Percentiles rank a stretch among this genome's conserved stretches.
phyloP scores from a whole-genome alignment of 352 stramenopile genomes.

The Phytophthora lateralis region DNA sequence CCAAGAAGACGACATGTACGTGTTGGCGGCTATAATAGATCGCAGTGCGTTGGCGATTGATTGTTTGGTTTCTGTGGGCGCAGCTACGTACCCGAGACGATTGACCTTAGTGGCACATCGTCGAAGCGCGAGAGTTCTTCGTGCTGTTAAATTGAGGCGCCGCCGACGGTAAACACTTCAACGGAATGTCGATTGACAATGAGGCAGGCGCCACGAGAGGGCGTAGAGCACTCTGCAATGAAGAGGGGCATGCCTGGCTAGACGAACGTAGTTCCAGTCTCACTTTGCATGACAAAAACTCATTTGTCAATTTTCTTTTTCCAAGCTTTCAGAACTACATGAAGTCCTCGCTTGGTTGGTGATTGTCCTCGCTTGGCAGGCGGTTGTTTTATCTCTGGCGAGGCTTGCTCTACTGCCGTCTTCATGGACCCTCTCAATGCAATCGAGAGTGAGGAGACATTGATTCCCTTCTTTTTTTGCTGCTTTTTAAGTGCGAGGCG shows the following conservation, averaged over 20 bases:
- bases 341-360: no score
- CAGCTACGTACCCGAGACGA: slow-evolving; percentile 86
- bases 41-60: neutral
- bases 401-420: slow-evolving; percentile 21
- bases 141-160: slow-evolving; percentile 62
- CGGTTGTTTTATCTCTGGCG: slow-evolving; percentile 2
- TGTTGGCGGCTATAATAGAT: neutral
- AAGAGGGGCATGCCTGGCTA: slow-evolving; percentile 15
- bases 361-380: slow-evolving; percentile 3
- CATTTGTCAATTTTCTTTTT: slow-evolving; percentile 30
- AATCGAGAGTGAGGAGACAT: slow-evolving; percentile 6
- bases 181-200: slow-evolving; percentile 3
- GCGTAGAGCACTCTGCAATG: slow-evolving; percentile 1
- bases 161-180: slow-evolving; percentile 8
- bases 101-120: slow-evolving; percentile 79
- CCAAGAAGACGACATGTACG: slow-evolving; percentile 88
- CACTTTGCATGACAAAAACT: slow-evolving; percentile 16
- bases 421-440: slow-evolving; percentile 26
- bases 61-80: slow-evolving; percentile 7
- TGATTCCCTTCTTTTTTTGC: slow-evolving; percentile 31
- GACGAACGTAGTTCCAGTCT: slow-evolving; percentile 19
- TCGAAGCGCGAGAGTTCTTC: slow-evolving; percentile 68
- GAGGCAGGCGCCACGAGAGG: neutral
- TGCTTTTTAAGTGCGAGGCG: slow-evolving; percentile 32
- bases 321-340: slow-evolving; percentile 8